These are phyloP conservation scores for Candida gorgasii DNA, from an alignment of 805 yeast genomes.

Conservation along the genomic window DNA sequence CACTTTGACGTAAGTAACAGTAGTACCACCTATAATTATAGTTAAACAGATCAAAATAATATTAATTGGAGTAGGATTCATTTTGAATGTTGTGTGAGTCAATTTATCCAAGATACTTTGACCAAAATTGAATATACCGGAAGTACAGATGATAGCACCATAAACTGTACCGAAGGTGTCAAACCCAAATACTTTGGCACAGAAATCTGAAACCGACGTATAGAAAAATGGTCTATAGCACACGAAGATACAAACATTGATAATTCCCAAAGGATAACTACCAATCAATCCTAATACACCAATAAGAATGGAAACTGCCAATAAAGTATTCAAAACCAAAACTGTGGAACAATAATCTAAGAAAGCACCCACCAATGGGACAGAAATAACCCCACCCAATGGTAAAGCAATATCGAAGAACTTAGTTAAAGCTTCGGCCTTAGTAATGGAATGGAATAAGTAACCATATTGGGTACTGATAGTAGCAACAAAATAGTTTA, in stretches of 20 bases:
- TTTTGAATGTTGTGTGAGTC: slow-evolving; percentile 52
- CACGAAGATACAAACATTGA: slow-evolving; percentile 50
- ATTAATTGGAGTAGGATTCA: slow-evolving; percentile 58
- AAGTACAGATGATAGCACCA: slow-evolving; percentile 54
- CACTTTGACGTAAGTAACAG: slow-evolving; percentile 38
- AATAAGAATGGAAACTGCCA: slow-evolving; percentile 43
- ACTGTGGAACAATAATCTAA: slow-evolving; percentile 52
- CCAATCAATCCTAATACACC: slow-evolving; percentile 52
- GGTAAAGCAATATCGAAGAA: slow-evolving; percentile 57
- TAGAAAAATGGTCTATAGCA: slow-evolving; percentile 59
- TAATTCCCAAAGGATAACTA: slow-evolving; percentile 40
- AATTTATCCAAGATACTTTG: slow-evolving; percentile 49
- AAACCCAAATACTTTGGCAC: slow-evolving; percentile 64
- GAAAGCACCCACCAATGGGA: slow-evolving; percentile 55
- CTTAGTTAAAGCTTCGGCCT: slow-evolving; percentile 44
- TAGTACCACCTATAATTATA: slow-evolving; percentile 41
- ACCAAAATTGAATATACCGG: slow-evolving; percentile 51
- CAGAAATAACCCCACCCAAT: slow-evolving; percentile 54
- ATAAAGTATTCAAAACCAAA: slow-evolving; percentile 40
- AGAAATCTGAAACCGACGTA: slow-evolving; percentile 56
- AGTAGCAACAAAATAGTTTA: slow-evolving; percentile 61
- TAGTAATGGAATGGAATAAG: slow-evolving; percentile 38
- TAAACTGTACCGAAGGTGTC: slow-evolving; percentile 62
- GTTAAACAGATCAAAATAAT: slow-evolving; percentile 40
- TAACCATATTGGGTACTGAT: slow-evolving; percentile 55